Evolutionary conservation across 495 filamentous ascomycete species (phyloP).

Genomic region (Oidiodendron maius): DNA sequence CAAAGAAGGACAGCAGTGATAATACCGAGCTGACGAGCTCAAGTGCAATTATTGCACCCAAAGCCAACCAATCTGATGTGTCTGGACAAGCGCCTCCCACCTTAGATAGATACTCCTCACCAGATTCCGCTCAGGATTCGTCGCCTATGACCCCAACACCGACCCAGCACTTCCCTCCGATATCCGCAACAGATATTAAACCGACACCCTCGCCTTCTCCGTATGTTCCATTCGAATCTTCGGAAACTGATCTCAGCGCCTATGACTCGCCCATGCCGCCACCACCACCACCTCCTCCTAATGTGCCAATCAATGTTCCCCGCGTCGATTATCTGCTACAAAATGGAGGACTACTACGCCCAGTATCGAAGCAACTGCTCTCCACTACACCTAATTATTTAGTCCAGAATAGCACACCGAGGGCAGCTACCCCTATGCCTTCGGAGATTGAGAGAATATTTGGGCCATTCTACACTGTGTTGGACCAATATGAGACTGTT

Average conservation of each 20-base stretch:
- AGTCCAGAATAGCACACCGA: conserved; percentile 39
- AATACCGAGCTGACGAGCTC: conserved; percentile 48
- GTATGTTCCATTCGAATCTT: conserved; percentile 19
- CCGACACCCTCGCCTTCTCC: conserved; percentile 19
- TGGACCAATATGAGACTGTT: conserved; percentile 82
- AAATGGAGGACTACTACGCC: conserved; percentile 68
- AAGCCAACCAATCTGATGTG: conserved; percentile 31
- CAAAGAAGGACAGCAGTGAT: background rate
- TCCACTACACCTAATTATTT: conserved; percentile 26
- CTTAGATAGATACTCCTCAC: conserved; percentile 18
- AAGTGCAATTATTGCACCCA: conserved; percentile 61
- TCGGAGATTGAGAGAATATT: conserved; percentile 65
- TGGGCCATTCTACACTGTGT: conserved; percentile 66
- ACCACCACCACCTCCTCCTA: conserved; percentile 77
- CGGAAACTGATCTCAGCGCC: conserved; percentile 10
- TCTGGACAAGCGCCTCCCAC: conserved; percentile 2
- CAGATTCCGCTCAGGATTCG: conserved; percentile 17
- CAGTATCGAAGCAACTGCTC: conserved; percentile 63
- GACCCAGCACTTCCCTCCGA: conserved; percentile 17
- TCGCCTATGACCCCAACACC: conserved; percentile 23
- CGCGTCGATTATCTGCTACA: conserved; percentile 86
- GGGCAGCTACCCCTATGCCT: conserved; percentile 36
- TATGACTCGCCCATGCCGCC: conserved; percentile 53
- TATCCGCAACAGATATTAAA: conserved; percentile 11
- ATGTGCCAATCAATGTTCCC: conserved; percentile 60